These are phyloP conservation scores for Xylariaceae sp. DNA, from an alignment of 2,329 filamentous ascomycete genomes.

Conservation along the genomic window DNA sequence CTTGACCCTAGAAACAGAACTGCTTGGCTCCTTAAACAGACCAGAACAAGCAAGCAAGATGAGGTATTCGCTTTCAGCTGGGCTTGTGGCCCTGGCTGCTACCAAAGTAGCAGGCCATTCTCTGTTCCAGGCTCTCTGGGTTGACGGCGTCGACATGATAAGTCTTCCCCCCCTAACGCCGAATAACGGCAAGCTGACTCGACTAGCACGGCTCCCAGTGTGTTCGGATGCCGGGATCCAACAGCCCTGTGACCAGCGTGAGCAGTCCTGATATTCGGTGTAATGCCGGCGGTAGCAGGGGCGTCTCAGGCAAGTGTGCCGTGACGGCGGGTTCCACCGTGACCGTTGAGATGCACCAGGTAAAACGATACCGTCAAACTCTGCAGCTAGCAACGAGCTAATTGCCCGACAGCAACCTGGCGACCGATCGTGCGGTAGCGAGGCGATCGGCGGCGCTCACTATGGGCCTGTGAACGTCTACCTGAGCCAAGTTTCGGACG, in stretches of 20 bases:
- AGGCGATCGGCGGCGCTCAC: slow-evolving; percentile 58
- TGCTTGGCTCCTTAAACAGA: slow-evolving; percentile 3
- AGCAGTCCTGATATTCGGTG: slow-evolving; percentile 47
- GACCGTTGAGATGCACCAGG: slow-evolving; percentile 38
- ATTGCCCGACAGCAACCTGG: slow-evolving; percentile 42
- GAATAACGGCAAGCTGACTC: slow-evolving; percentile 26
- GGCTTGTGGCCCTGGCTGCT: slow-evolving; percentile 41
- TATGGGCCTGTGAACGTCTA: slow-evolving; percentile 58
- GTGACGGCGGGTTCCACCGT: slow-evolving; percentile 41
- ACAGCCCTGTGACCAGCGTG: slow-evolving; percentile 54
- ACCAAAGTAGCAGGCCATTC: slow-evolving; percentile 50
- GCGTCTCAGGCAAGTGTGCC: slow-evolving; percentile 47
- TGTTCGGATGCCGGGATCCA: slow-evolving; percentile 52
- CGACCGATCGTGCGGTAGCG: slow-evolving; percentile 48
- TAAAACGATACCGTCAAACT: slow-evolving; percentile 7
- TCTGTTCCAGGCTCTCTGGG: slow-evolving; percentile 56
- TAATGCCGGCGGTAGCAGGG: slow-evolving; percentile 42
- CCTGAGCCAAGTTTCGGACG: slow-evolving; percentile 52
- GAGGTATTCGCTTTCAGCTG: slow-evolving; percentile 41
- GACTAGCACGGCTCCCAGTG: slow-evolving; percentile 45
- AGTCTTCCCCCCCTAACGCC: slow-evolving; percentile 16
- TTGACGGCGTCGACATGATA: slow-evolving; percentile 47
- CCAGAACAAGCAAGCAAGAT: slow-evolving; percentile 32
- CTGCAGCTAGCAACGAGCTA: not conserved
- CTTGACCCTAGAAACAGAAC: not conserved